These are phyloP conservation scores for Trametopsis cervina DNA, from an alignment of 768 basidiomycete genomes.

Conservation along the genomic window DNA sequence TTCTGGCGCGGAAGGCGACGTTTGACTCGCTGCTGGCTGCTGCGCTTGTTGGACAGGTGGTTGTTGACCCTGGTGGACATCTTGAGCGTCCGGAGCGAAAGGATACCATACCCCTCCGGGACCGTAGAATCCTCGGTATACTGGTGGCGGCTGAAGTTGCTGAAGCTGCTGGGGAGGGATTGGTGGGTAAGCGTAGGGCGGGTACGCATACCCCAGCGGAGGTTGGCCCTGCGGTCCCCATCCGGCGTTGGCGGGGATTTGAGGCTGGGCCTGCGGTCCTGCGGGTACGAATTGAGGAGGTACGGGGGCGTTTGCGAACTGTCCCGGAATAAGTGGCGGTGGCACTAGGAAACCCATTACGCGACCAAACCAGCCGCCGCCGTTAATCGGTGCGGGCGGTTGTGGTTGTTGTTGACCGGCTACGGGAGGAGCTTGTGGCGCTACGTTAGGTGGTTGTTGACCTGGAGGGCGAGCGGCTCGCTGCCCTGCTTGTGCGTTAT, in stretches of 20 bases:
- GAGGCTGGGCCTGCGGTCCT: constrained; percentile 22
- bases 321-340: constrained; percentile 25
- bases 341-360: constrained; percentile 49
- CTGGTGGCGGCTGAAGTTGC: constrained; percentile 39
- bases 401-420: constrained; percentile 26
- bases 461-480: constrained; percentile 12
- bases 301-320: constrained; percentile 16
- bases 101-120: constrained; percentile 61
- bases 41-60: constrained; percentile 11
- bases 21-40: constrained; percentile 5
- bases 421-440: constrained; percentile 20
- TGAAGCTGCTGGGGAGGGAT: constrained; percentile 14
- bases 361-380: constrained; percentile 42
- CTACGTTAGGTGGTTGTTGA: constrained; percentile 18
- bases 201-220: constrained; percentile 14
- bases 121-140: constrained; percentile 55
- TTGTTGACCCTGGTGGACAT: constrained; percentile 16
- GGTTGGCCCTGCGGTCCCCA: constrained; percentile 27
- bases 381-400: constrained; percentile 20
- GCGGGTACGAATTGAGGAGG: constrained; percentile 14
- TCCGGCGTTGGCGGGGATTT: constrained; percentile 27
- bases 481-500: constrained; percentile 11
- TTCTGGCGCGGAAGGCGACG: background rate
- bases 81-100: constrained; percentile 42
- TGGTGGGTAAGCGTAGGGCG: constrained; percentile 12